Percentiles rank a stretch among this genome's conserved stretches.
phyloP scores from a whole-genome alignment of 179 eudicot species.

The Amaranthus tricolor region DNA sequence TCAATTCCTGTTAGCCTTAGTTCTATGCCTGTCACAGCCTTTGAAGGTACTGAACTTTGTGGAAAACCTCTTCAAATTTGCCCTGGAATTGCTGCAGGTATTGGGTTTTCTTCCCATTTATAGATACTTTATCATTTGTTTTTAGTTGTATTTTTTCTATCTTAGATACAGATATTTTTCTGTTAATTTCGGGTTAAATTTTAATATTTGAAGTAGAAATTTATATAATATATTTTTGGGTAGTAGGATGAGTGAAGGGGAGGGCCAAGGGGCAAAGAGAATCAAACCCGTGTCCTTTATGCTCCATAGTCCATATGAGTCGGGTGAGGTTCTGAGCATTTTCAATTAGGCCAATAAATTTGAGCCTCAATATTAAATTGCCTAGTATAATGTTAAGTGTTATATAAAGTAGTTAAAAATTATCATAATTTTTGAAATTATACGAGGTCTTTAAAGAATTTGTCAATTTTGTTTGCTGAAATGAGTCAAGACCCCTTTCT shows the following conservation, averaged over 20 bases:
- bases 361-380: too few species aligned
- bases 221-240: not conserved
- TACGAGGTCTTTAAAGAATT: too few species aligned
- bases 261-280: too few species aligned
- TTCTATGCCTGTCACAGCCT: conserved; percentile 37
- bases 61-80: conserved; percentile 56
- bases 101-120: not conserved
- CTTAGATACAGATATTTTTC: not conserved
- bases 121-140: not conserved
- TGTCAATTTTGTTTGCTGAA: too few species aligned
- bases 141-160: not conserved
- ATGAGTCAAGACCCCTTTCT: too few species aligned
- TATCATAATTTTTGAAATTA: too few species aligned
- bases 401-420: too few species aligned
- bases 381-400: too few species aligned
- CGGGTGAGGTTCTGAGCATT: too few species aligned
- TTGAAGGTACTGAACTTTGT: conserved; percentile 60
- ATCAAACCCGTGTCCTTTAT: too few species aligned
- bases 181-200: not conserved
- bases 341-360: too few species aligned
- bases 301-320: too few species aligned
- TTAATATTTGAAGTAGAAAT: not conserved
- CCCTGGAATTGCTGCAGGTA: conserved; percentile 37
- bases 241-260: not conserved
- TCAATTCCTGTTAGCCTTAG: conserved; percentile 46